phyloP scores from a whole-genome alignment of 73 alveolate species.

The Loxodes magnus region DNA sequence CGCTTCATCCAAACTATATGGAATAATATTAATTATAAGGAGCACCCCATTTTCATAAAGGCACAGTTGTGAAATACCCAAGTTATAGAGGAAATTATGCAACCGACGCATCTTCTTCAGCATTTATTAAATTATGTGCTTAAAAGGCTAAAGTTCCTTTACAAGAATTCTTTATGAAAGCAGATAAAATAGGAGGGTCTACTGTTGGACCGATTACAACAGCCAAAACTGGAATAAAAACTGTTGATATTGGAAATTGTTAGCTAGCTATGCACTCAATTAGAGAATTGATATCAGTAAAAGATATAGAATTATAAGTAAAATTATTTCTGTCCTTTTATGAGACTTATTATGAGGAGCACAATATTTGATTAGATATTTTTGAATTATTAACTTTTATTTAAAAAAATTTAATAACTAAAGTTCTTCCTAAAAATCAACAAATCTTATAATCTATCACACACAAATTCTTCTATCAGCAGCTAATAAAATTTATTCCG shows the following conservation, averaged over 20 bases:
- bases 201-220: background rate
- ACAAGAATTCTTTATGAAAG: background rate
- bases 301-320: no score
- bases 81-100: background rate
- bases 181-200: background rate
- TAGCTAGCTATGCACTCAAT: conserved; percentile 1
- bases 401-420: no score
- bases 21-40: conserved; percentile 2
- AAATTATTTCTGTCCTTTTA: no score
- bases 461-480: no score
- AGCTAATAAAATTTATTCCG: no score
- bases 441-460: no score
- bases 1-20: conserved; percentile 16
- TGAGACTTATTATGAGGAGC: no score
- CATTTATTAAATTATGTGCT: background rate
- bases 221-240: background rate
- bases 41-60: background rate
- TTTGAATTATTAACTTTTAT: no score
- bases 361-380: no score
- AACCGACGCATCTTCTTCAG: background rate
- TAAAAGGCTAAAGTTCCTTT: background rate
- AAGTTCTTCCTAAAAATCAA: no score
- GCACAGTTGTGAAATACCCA: background rate
- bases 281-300: background rate
- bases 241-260: background rate